These are phyloP conservation scores for Chrysanthemum makinoi DNA, from an alignment of 129 eudicot species.

Conservation along the genomic window DNA sequence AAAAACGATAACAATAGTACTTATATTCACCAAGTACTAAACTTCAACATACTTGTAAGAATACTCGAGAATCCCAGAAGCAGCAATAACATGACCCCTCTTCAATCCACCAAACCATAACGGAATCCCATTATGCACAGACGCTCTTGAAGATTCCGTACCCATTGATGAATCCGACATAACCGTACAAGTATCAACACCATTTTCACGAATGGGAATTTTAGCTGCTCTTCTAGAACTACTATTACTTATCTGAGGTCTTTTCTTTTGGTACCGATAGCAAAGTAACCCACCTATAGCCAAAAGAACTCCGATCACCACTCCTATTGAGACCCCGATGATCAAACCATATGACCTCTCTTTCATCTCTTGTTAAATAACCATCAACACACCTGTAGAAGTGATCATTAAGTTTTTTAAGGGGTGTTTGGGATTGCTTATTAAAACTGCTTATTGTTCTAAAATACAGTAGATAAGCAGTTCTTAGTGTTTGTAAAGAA, in stretches of 20 bases:
- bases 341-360: constrained; percentile 66
- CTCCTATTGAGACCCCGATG: constrained; percentile 88
- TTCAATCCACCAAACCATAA: constrained; percentile 69
- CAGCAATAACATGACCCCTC: constrained; percentile 67
- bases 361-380: constrained; percentile 51
- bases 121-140: constrained; percentile 43
- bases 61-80: constrained; percentile 89
- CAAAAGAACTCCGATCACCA: constrained; percentile 78
- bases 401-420: neutral
- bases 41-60: constrained; percentile 69
- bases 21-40: neutral
- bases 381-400: constrained; percentile 50
- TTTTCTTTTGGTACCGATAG: constrained; percentile 64
- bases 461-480: neutral
- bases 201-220: constrained; percentile 79
- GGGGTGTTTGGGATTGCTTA: neutral
- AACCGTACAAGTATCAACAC: constrained; percentile 72
- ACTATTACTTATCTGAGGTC: constrained; percentile 76
- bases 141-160: constrained; percentile 70
- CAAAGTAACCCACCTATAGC: constrained; percentile 64
- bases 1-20: no score
- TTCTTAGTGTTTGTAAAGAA: no score
- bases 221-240: constrained; percentile 82
- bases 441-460: neutral
- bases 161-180: constrained; percentile 86